Evolutionary conservation across 1,139 yeast species (phyloP), one percentile per base, ranked within the genome.

Genomic region (Kodamaea sp.): DNA sequence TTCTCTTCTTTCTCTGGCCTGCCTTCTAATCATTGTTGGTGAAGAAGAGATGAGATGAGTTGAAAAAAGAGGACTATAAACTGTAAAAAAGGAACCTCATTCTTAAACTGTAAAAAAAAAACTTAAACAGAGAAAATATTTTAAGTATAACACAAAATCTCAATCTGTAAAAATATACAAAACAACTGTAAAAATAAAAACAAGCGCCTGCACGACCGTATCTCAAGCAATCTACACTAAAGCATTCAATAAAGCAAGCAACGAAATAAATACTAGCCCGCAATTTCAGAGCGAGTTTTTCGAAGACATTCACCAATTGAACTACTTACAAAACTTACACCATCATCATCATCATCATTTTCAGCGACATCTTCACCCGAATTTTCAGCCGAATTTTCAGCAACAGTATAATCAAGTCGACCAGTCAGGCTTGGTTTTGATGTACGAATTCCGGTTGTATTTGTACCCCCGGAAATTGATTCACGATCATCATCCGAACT

Each of bases 1-100:
- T 56, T 92, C 97, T 63, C 95, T 79, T 69, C 97, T 78, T 62
- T 90, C 97, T 67, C 97, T 81, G 12, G 97, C 96, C 58, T 89
- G 95, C 70, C 86, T 81, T 65, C 98, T 78, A 45, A 88, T 70
- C 96, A 71, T 70, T 34, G 26, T 35, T 28, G 31, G 29, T 34
- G 22, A 30, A 24, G 15, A 24, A 15, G 23, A 24, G 20, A 34
- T 20, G 43, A 31, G 46, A 42, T 42, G 49, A 42, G 48, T 29
- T 37, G 39, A 31, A 40, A 36, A 38, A 36, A 36, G 27, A 31
- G 28, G 23, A 23, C 12, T 8, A 7, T 15, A 15, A 15, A 15
- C 20, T 15, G 20, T 15, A 15, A 15, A 15, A 15, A 3, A 15
- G n/a, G n/a, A 3, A 15, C 20, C 4, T 4, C 4, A 15, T 3